phyloP scores from a whole-genome alignment of 345 rosid species.

The Luvunga scandens region DNA sequence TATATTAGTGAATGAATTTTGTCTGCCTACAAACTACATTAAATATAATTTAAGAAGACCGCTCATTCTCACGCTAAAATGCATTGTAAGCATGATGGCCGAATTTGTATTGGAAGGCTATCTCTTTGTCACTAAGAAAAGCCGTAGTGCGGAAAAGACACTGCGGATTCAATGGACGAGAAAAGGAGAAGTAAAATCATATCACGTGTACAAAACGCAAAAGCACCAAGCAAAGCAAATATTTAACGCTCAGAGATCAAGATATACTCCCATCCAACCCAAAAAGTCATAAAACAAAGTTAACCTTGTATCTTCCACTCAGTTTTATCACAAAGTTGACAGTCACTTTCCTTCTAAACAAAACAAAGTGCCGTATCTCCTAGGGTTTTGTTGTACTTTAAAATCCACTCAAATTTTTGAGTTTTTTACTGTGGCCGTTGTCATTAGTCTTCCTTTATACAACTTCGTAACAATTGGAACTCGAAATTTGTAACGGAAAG shows the following conservation, averaged over 20 bases:
- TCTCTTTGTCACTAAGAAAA: slow-evolving; percentile 21
- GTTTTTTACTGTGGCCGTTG: neutral
- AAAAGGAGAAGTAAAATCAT: neutral
- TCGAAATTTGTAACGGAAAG: neutral
- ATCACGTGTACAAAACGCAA: slow-evolving; percentile 8
- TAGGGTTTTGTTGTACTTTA: neutral
- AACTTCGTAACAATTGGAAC: neutral
- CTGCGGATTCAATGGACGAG: neutral
- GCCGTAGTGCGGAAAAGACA: neutral
- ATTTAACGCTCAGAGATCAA: neutral
- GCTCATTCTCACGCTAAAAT: neutral
- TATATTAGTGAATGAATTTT: too few species aligned
- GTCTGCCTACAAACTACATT: too few species aligned
- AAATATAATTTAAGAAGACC: neutral
- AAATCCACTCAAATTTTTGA: neutral
- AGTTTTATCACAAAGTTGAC: neutral
- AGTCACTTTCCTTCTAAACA: neutral
- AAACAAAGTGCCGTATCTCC: neutral
- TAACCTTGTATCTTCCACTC: neutral
- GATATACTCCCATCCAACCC: neutral
- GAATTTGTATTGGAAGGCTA: neutral
- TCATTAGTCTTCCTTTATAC: neutral
- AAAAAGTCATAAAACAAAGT: neutral
- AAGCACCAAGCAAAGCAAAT: neutral
- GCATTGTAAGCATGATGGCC: neutral